Evolutionary conservation across 768 basidiomycete genomes (phyloP), one percentile per base, ranked within the genome.

Genomic region (Termitomyces sp.): DNA sequence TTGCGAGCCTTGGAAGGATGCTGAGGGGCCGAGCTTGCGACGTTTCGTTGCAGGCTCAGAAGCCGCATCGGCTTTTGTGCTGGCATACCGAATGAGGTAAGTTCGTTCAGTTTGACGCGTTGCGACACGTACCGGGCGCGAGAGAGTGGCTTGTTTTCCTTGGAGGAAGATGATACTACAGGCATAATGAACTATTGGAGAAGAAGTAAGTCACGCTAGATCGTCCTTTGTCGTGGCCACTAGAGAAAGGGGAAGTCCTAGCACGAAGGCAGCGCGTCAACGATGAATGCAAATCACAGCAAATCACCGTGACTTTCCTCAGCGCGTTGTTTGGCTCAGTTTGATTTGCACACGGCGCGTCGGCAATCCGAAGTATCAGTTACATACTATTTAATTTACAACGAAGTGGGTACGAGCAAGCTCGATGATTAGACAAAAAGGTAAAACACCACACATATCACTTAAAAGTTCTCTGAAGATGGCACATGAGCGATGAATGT

Each of bases 31-130:
- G 4, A 85, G 58, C 63, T 82, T 87, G 38, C 83, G 77, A 58
- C 80, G 81, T 71, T 86, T 87, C 10, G 76, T 50, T 8, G 73
- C 77, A 31, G 82, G 83, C 53, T 74, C 73, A 10, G 69, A 46
- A 35, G 62, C 56, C 27, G 59, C 43, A 37, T 71, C 67, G 10
- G 51, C 49, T 57, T 73, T 68, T 12, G 59, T 61, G 66, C 66
- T 42, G 49, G 21, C 8, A 52, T 57, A 44, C 16, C 53, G 29
- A 63, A 53, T 60, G 52, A 65, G 14, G 58, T 14, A 17, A 9
- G 23, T 35, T 31, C 29, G n/a, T 46, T 57, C 17, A 48, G 34
- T 41, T 62, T 61, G 65, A 67, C 63, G 65, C 68, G 64, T 66
- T 37, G 25, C 21, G 47, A 64, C 50, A 56, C 69, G 59, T 57